Percentiles rank a stretch among this genome's conserved stretches.
Evolutionary conservation across 257 asterid genomes (phyloP).

Genomic region (Vinca minor): DNA sequence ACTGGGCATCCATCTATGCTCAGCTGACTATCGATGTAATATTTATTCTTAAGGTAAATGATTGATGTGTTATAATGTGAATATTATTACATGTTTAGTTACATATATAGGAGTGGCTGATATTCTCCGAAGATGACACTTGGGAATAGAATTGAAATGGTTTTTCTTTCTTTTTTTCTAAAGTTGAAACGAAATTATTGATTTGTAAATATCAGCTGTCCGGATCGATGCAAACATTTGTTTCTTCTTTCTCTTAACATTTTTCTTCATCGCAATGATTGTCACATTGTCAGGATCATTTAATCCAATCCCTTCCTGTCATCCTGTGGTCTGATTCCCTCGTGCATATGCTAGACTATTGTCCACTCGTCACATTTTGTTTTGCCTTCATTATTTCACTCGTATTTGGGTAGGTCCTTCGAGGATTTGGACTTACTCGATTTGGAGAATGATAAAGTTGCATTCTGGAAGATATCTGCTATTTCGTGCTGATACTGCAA

Average conservation of each 20-base stretch:
- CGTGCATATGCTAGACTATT: too few species aligned
- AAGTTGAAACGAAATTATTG: constrained; percentile 2
- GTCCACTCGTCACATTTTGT: too few species aligned
- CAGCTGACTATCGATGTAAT: constrained; percentile 39
- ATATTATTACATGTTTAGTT: constrained; percentile 20
- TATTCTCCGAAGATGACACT: constrained; percentile 16
- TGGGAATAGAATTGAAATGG: too few species aligned
- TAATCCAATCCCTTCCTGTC: background rate
- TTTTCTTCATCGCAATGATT: background rate
- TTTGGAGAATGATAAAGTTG: too few species aligned
- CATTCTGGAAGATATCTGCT: too few species aligned
- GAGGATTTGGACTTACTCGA: too few species aligned
- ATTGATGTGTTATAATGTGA: constrained; percentile 22
- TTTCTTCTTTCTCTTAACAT: background rate
- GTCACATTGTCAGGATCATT: background rate
- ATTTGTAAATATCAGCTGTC: constrained; percentile 25
- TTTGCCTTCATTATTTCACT: too few species aligned
- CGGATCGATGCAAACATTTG: background rate
- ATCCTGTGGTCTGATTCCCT: too few species aligned
- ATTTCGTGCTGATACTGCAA: too few species aligned
- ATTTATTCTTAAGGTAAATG: constrained; percentile 22
- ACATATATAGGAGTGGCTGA: constrained; percentile 19
- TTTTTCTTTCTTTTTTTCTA: too few species aligned
- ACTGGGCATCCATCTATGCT: constrained; percentile 92
- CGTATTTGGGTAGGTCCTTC: too few species aligned